A percentile compares a stretch with the other conserved stretches of the same genome.
Evolutionary conservation across 345 rosid genomes (phyloP).

Genomic region (Gossypium thurberi): DNA sequence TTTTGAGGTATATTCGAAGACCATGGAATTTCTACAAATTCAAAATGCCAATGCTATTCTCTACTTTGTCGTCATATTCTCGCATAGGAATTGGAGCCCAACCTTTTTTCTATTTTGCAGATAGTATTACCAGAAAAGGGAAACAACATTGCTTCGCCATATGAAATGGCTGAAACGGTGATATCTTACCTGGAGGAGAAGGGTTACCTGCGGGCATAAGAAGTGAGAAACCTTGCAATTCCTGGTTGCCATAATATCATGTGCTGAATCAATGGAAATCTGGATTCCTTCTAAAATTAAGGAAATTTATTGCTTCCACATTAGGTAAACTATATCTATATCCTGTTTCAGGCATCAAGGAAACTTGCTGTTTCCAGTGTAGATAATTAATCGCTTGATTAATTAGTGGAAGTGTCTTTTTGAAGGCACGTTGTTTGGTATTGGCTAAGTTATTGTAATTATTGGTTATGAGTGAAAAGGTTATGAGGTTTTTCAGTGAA

Average conservation of each 20-base stretch:
- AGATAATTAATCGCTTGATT: conserved; percentile 2
- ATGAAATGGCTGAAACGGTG: conserved; percentile 61
- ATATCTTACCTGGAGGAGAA: conserved; percentile 57
- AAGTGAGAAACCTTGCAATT: background rate
- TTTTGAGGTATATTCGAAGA: conserved; percentile 41
- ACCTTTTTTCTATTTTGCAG: conserved; percentile 31
- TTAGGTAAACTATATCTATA: background rate
- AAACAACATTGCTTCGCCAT: conserved; percentile 34
- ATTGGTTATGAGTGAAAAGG: background rate
- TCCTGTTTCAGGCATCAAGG: background rate
- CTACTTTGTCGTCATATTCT: background rate
- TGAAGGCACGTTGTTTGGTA: background rate
- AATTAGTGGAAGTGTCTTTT: background rate
- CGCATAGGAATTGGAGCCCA: conserved; percentile 1
- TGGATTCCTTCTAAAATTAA: conserved; percentile 2
- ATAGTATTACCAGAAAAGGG: conserved; percentile 41
- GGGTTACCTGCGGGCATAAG: conserved; percentile 51
- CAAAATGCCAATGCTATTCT: background rate
- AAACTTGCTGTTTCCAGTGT: conserved; percentile 7
- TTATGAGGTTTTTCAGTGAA: background rate
- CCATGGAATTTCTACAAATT: background rate
- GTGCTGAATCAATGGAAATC: background rate
- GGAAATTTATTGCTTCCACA: conserved; percentile 27
- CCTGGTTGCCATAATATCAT: background rate
- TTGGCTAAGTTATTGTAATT: background rate